Base-by-base conservation (phyloP, 1,284 basidiomycete species). In the Malassezia restricta region DNA sequence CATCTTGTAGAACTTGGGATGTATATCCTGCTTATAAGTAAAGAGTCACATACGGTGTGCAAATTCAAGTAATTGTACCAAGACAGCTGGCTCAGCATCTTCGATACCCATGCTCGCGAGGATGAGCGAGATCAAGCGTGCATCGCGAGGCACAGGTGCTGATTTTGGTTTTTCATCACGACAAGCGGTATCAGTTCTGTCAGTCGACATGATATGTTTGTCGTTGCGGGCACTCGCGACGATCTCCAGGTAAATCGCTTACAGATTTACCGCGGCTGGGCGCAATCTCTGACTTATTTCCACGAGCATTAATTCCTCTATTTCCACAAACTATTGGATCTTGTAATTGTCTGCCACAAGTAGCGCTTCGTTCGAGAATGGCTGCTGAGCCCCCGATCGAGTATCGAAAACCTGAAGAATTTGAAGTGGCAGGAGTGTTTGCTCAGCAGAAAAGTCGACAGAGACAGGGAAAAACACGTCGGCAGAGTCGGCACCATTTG, bases 51-150 rank as follows among this genome's bases (percentile, higher is more conserved):
- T 49, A 75, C 92, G 80, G 74, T 95, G 85, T 0, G 92, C 83
- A 73, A 98, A 95, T 75, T 98, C 92, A 50, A 96, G 81, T 5
- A 98, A 80, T 73, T 95, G 91, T 64, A 92, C 85, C 1, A 98
- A 79, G 3, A 96, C 92, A 3, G 84, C 84, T 6, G 91, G 90
- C 64, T 96, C 90, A 6, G 86, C 83, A 75, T 96, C 91, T 58
- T 89, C 83, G 0, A 96, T 84, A 4, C 92, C 90, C n/a, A 88
- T 89, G 0, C 88, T 86, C 3, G 91, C 87, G 27, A 96, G 80
- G 31, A 98, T 81, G 32, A 98, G 80, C 0, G 92, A 88, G 46
- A 96, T 89, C 29, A 91, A 81, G 29, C 91, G 81, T 8, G 89
- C 91, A 57, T 91, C 90, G 32, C 87, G 81, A 9, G 92, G 92